These are phyloP conservation scores for Trypanosoma mega DNA, from an alignment of 208 protist species.

Conservation along the genomic window DNA sequence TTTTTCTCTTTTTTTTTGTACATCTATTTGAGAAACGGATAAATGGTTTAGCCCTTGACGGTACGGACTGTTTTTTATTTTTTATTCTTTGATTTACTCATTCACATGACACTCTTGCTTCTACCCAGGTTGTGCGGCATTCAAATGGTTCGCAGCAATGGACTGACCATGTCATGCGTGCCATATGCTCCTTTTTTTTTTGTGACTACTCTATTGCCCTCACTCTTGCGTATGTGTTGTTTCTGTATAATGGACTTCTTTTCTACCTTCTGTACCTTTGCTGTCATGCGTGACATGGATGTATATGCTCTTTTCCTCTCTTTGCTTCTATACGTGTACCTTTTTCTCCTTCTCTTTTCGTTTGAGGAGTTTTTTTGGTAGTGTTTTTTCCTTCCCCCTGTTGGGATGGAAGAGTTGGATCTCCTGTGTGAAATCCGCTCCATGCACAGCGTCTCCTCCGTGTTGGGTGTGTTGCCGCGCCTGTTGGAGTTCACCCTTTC, in stretches of 20 bases:
- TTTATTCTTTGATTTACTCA: too few relatives aligned
- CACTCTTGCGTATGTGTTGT: background rate
- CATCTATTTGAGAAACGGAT: too few relatives aligned
- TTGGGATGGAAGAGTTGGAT: slow-evolving; percentile 7
- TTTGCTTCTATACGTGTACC: background rate
- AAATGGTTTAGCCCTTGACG: too few relatives aligned
- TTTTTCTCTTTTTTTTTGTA: slow-evolving; percentile 13
- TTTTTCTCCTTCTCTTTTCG: slow-evolving; percentile 8
- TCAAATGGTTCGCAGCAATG: too few relatives aligned
- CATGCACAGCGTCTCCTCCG: slow-evolving; percentile 9
- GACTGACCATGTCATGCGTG: too few relatives aligned
- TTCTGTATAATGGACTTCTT: background rate
- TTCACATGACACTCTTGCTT: too few relatives aligned
- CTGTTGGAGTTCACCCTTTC: slow-evolving; percentile 1
- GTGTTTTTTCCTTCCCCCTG: background rate
- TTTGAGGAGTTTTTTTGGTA: background rate
- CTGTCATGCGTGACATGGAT: background rate
- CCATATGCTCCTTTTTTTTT: slow-evolving; percentile 2
- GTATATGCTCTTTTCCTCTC: too few relatives aligned
- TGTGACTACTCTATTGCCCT: background rate
- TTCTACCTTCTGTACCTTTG: background rate
- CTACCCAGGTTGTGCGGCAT: too few relatives aligned
- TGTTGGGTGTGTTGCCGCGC: slow-evolving; percentile 4
- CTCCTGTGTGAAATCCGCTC: slow-evolving; percentile 23
- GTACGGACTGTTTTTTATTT: too few relatives aligned